phyloP scores from a whole-genome alignment of 257 asterid species.

The Apocynum venetum region DNA sequence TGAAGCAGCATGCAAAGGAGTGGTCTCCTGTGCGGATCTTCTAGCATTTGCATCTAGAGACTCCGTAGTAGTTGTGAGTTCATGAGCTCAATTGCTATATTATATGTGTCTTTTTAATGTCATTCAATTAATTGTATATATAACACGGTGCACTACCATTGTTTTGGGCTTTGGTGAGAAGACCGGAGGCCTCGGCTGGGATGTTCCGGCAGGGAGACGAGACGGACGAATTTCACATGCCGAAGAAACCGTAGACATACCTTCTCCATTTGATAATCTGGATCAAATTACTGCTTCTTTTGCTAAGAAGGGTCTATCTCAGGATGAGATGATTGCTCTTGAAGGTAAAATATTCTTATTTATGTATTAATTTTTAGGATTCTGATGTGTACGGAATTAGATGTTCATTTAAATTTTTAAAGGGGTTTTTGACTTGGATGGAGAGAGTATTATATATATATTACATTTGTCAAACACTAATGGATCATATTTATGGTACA shows the following conservation, averaged over 20 bases:
- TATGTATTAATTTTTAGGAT: no score
- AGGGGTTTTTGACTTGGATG: neutral
- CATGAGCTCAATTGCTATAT: no score
- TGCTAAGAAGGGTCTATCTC: constrained; percentile 52
- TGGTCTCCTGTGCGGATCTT: constrained; percentile 81
- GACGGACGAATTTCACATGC: constrained; percentile 62
- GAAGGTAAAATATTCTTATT: constrained; percentile 35
- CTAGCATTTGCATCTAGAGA: constrained; percentile 80
- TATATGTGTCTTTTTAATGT: no score
- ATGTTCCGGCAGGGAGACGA: constrained; percentile 63
- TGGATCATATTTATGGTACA: no score
- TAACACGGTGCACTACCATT: no score
- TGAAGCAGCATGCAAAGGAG: constrained; percentile 49
- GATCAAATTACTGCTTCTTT: constrained; percentile 52
- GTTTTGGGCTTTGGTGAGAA: constrained; percentile 2
- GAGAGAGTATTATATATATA: no score
- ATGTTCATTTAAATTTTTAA: no score
- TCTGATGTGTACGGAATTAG: no score
- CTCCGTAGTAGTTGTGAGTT: constrained; percentile 31
- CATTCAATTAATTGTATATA: no score
- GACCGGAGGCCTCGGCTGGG: constrained; percentile 66
- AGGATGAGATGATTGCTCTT: constrained; percentile 77
- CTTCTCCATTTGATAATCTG: constrained; percentile 41
- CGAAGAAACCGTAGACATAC: constrained; percentile 48
- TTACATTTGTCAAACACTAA: no score